A percentile compares a stretch with the other conserved stretches of the same genome.
Conservation (phyloP, 345 rosid species). For the Corymbia maculata region DNA sequence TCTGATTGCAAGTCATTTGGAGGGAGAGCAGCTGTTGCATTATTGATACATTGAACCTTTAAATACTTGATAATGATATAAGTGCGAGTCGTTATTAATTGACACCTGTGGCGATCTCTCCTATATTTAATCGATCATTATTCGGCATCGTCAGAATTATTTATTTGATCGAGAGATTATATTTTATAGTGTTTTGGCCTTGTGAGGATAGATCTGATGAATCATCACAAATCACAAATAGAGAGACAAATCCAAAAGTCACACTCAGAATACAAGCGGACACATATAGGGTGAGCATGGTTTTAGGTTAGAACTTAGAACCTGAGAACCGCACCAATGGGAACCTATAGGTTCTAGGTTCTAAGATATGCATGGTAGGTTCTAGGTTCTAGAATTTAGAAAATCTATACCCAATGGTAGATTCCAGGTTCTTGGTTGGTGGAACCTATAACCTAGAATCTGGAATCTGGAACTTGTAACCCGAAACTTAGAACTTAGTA, state of each 20-base stretch:
- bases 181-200: not conserved
- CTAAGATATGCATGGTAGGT: too few relatives aligned
- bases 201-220: not conserved
- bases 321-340: too few relatives aligned
- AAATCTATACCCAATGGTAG: too few relatives aligned
- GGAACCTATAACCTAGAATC: too few relatives aligned
- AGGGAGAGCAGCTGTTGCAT: not conserved
- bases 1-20: not conserved
- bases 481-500: too few relatives aligned
- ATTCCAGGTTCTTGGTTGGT: too few relatives aligned
- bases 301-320: too few relatives aligned
- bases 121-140: not conserved
- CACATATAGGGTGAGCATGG: too few relatives aligned
- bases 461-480: too few relatives aligned
- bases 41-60: not conserved
- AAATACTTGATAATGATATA: not conserved
- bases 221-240: not conserved
- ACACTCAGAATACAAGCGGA: not conserved
- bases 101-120: not conserved
- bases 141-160: not conserved
- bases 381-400: too few relatives aligned
- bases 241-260: not conserved
- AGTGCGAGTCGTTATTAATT: not conserved
- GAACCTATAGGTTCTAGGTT: too few relatives aligned
- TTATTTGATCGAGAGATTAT: not conserved